A percentile compares a stretch with the other conserved stretches of the same genome.
Conservation (phyloP, 1,284 basidiomycete genomes). For the Paramarasmius palmivorus region DNA sequence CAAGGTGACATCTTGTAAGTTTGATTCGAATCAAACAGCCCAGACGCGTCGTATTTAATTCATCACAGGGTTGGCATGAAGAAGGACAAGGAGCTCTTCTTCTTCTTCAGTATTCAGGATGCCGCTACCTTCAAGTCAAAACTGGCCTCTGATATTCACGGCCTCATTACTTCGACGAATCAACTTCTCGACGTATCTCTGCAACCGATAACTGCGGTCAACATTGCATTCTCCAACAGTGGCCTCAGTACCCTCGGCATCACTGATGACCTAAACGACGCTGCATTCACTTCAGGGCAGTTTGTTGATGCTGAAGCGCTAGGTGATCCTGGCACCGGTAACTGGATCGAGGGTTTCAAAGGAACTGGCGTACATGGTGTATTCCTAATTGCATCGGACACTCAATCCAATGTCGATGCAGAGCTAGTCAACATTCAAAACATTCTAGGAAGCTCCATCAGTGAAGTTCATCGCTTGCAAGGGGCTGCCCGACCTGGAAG, state of each 20-base stretch:
- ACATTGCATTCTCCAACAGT: constrained; percentile 29
- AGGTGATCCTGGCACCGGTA: constrained; percentile 24
- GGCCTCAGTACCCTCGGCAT: constrained; percentile 31
- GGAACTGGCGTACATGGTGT: background rate
- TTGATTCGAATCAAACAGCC: too few species aligned
- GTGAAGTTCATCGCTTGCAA: background rate
- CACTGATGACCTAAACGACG: constrained; percentile 32
- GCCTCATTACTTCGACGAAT: constrained; percentile 29
- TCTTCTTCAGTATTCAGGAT: constrained; percentile 29
- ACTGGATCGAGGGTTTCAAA: constrained; percentile 22
- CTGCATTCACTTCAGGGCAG: constrained; percentile 31
- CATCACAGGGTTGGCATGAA: constrained; percentile 25
- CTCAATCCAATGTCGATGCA: background rate
- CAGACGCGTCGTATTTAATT: too few species aligned
- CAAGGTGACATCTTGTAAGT: too few species aligned
- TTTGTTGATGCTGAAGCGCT: constrained; percentile 25
- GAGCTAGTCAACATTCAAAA: background rate
- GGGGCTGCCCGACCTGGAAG: background rate
- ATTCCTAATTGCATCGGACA: background rate
- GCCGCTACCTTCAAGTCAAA: constrained; percentile 23
- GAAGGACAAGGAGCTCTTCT: constrained; percentile 29
- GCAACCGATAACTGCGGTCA: constrained; percentile 25
- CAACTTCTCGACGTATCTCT: constrained; percentile 18
- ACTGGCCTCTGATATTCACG: constrained; percentile 26
- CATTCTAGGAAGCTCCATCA: background rate